These are phyloP conservation scores for Mesembryanthemum crystallinum DNA, from an alignment of 148 eudicot genomes.

Conservation along the genomic window DNA sequence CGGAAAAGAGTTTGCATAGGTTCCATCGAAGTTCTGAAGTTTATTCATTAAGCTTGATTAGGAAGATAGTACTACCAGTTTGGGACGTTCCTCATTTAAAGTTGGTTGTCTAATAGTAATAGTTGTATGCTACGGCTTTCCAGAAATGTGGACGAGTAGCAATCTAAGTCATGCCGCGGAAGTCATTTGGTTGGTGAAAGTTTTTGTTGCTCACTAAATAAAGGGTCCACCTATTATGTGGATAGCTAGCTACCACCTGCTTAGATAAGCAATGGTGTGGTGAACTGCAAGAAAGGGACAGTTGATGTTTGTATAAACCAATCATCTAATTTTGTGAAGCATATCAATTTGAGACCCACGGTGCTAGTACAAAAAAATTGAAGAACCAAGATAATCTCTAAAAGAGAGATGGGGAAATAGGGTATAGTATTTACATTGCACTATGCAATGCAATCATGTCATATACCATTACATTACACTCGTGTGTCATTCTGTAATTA, in stretches of 20 bases:
- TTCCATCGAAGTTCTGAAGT: background rate
- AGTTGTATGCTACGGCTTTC: background rate
- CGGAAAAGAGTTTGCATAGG: background rate
- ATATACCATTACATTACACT: background rate
- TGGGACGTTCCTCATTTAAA: background rate
- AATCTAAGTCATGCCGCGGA: background rate
- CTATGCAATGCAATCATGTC: background rate
- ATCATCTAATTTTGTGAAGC: conserved; percentile 19
- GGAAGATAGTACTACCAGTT: background rate
- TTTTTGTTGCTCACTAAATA: conserved; percentile 19
- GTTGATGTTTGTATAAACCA: conserved; percentile 10
- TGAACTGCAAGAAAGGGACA: conserved; percentile 25
- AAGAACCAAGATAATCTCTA: background rate
- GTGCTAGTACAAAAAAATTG: background rate
- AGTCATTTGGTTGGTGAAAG: background rate
- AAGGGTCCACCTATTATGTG: conserved; percentile 22
- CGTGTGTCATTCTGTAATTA: background rate
- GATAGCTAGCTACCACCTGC: conserved; percentile 11
- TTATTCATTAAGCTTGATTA: background rate
- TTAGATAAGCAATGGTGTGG: conserved; percentile 21
- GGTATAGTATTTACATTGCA: background rate
- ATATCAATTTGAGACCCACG: conserved; percentile 13
- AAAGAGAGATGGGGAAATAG: background rate
- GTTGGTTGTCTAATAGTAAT: conserved; percentile 12
- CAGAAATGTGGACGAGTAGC: background rate